Percentiles rank a stretch among this genome's conserved stretches.
These are phyloP conservation scores for Beauveria bassiana DNA, from an alignment of 2,329 filamentous ascomycete genomes.

Conservation along the genomic window DNA sequence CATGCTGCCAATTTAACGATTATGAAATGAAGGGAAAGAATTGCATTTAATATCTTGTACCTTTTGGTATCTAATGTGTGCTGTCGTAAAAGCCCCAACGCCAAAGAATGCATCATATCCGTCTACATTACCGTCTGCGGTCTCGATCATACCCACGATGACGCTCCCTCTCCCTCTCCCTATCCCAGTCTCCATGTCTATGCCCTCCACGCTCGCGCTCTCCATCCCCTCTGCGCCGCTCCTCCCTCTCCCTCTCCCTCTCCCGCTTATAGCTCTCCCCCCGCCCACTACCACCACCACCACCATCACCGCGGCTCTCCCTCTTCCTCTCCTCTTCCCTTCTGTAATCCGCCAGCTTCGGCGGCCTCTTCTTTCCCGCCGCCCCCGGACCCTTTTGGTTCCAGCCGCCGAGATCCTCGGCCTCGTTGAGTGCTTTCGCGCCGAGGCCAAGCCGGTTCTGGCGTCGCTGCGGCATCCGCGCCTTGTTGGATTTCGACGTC, in stretches of 20 bases:
- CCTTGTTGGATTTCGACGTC: constrained; percentile 44
- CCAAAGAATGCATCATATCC: constrained; percentile 14
- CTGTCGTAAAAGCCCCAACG: constrained; percentile 8
- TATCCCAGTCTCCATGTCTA: constrained; percentile 18
- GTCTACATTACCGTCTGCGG: constrained; percentile 16
- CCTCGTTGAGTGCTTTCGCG: constrained; percentile 69
- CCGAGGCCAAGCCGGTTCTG: constrained; percentile 82
- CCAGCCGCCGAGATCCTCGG: constrained; percentile 72
- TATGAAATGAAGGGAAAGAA: neutral
- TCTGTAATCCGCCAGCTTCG: constrained; percentile 43
- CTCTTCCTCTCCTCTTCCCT: constrained; percentile 36
- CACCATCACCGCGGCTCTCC: constrained; percentile 31
- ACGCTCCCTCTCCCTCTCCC: constrained; percentile 17
- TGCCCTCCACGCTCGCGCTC: constrained; percentile 19
- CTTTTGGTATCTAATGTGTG: constrained; percentile 4
- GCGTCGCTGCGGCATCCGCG: constrained; percentile 54
- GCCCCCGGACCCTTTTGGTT: constrained; percentile 53
- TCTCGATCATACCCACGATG: constrained; percentile 18
- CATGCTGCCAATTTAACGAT: neutral
- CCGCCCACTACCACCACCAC: constrained; percentile 23
- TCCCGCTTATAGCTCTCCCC: constrained; percentile 35
- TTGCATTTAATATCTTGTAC: neutral
- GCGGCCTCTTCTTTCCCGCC: constrained; percentile 24
- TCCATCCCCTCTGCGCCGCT: constrained; percentile 23
- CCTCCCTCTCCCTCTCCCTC: constrained; percentile 33